Base-by-base conservation (phyloP, 169 alveolate genomes). In the Blepharisma undulans region DNA sequence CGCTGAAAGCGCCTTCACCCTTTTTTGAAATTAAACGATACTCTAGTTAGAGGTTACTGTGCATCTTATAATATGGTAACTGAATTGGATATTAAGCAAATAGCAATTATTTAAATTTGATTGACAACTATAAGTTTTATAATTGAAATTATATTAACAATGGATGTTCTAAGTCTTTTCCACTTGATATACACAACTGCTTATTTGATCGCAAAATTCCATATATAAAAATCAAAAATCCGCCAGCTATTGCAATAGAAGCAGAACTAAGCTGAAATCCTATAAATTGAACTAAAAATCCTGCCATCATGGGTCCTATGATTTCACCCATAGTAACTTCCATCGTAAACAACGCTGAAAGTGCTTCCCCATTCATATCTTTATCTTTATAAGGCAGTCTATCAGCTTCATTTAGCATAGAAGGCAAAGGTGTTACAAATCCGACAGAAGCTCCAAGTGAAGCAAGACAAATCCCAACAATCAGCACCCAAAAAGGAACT, bases 1-100 rank as follows among this genome's bases (percentile, higher is more conserved):
- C 66, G 66, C 66, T 48, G 12, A 97, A 97, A 22, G 99, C 96
- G 61, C 99, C 99, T 93, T 97, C 99, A 36, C 98, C 99, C 90
- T 95, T 95, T 93, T 97, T 97, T 29, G 96, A 92, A 25, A 97
- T 94, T 16, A 96, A 91, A 88, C 97, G 78, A 72, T 89, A 89
- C 81, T 89, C 91, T 92, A 14, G 92, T 81, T 34, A 84, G 87
- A 30, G 16, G 36, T 84, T 84, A 84, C 89, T 84, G 36, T 84
- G 77, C 89, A 84, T 84, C n/a, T n/a, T n/a, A n/a, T n/a, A n/a
- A n/a, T n/a, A n/a, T n/a, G n/a, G n/a, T 48, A 48, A 48, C 12
- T 48, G 14, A 48, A 2, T 48, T 48, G 7, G 7, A 10, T 48
- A 48, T 48, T 48, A 48, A 48, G 7, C 21, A 48, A 48, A 48